A percentile compares a stretch with the other conserved stretches of the same genome.
Conservation (phyloP, 345 rosid species). For the Gossypium arboreum region DNA sequence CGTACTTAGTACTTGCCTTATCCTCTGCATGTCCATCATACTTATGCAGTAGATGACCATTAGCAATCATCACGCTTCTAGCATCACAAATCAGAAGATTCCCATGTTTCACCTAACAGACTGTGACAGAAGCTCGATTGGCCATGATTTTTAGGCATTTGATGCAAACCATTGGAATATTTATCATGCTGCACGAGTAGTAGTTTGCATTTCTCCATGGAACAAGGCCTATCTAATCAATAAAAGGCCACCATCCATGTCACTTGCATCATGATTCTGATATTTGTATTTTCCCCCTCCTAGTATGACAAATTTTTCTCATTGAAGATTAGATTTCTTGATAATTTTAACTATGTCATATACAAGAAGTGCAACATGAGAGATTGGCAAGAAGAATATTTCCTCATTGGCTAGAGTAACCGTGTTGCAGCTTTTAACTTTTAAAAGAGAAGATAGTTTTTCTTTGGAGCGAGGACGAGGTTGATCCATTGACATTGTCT, state of each 20-base stretch:
- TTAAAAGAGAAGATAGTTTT: constrained; percentile 31
- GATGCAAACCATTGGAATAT: constrained; percentile 14
- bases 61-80: constrained; percentile 27
- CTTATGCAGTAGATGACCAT: constrained; percentile 27
- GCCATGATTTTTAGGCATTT: constrained; percentile 24
- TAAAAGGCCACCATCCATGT: constrained; percentile 30
- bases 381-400: constrained; percentile 70
- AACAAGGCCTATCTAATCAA: constrained; percentile 27
- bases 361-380: constrained; percentile 45
- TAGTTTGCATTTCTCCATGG: constrained; percentile 53
- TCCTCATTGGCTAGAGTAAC: constrained; percentile 30
- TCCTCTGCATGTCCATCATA: constrained; percentile 21
- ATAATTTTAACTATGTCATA: constrained; percentile 34
- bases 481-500: constrained; percentile 16
- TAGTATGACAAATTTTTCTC: constrained; percentile 27
- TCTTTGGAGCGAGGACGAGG: constrained; percentile 6
- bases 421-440: constrained; percentile 34
- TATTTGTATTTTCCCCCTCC: constrained; percentile 24
- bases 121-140: constrained; percentile 20
- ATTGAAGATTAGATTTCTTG: constrained; percentile 25
- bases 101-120: constrained; percentile 34
- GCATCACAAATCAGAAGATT: constrained; percentile 20
- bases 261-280: constrained; percentile 23
- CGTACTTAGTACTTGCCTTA: not conserved
- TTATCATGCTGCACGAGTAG: constrained; percentile 14